Conservation (phyloP, 2,329 filamentous ascomycete genomes). For the Leptographium lundbergii region DNA sequence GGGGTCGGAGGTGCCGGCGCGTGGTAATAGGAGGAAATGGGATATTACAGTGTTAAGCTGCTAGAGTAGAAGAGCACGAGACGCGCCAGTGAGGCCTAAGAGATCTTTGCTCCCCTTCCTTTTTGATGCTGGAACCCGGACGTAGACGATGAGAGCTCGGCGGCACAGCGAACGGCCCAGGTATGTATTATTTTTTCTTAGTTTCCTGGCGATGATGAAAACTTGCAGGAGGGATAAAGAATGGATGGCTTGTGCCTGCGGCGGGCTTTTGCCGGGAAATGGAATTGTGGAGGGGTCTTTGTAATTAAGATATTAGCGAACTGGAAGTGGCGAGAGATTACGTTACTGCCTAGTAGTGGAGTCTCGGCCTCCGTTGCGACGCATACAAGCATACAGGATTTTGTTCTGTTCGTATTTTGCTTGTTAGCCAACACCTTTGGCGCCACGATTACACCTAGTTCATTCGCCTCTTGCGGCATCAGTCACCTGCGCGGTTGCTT, state of each 20-base stretch:
- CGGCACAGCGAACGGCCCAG: not conserved
- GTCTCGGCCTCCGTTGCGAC: too few relatives aligned
- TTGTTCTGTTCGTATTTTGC: too few relatives aligned
- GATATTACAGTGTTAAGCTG: not conserved
- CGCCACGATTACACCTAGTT: not conserved
- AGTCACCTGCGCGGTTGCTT: not conserved
- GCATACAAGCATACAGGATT: too few relatives aligned
- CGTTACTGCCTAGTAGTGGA: not conserved
- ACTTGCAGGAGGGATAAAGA: conserved; percentile 1
- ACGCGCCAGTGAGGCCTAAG: not conserved
- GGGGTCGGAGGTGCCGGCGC: conserved; percentile 1
- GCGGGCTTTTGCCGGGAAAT: not conserved
- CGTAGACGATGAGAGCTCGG: not conserved
- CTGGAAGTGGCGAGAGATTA: not conserved
- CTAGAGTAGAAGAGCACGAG: not conserved
- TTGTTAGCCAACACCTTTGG: not conserved
- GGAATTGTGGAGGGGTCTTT: not conserved
- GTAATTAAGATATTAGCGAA: not conserved
- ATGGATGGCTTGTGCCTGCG: not conserved
- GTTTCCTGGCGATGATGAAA: not conserved
- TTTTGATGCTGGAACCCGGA: not conserved
- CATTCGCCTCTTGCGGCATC: not conserved
- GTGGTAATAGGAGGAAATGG: not conserved
- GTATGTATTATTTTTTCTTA: not conserved
- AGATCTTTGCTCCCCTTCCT: not conserved